These are phyloP conservation scores for Lodderomyces metapsilosis DNA, from an alignment of 1,139 yeast species.

Conservation along the genomic window DNA sequence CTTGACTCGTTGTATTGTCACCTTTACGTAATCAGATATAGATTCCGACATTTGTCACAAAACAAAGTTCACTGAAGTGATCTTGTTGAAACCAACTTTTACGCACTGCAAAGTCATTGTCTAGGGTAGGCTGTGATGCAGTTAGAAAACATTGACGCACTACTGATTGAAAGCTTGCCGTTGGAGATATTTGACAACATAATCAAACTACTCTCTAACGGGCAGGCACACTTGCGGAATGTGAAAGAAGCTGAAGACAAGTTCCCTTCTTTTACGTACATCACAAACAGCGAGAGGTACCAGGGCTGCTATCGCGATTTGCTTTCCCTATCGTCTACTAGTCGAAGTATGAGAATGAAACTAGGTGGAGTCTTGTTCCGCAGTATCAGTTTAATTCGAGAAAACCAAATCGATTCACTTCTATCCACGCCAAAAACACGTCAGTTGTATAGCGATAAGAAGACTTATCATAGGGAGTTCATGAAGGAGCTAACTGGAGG, in stretches of 20 bases:
- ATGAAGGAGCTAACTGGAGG: conserved; percentile 21
- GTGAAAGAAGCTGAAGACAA: neutral
- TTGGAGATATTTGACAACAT: conserved; percentile 19
- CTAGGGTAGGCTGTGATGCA: neutral
- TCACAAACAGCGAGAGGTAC: conserved; percentile 15
- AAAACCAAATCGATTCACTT: conserved; percentile 30
- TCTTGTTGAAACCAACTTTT: no score
- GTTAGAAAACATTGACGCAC: neutral
- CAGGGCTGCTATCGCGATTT: conserved; percentile 16
- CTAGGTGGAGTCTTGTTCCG: conserved; percentile 23
- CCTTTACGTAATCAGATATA: no score
- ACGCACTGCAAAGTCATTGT: neutral
- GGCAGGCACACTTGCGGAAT: neutral
- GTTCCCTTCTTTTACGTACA: conserved; percentile 14
- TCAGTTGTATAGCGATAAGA: conserved; percentile 23
- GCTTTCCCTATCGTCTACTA: conserved; percentile 26
- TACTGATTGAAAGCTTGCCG: conserved; percentile 17
- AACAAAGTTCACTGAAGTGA: no score
- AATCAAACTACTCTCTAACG: conserved; percentile 16
- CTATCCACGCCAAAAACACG: conserved; percentile 22
- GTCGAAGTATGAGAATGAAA: conserved; percentile 21
- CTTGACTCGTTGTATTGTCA: neutral
- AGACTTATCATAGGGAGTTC: conserved; percentile 21
- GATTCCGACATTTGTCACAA: no score
- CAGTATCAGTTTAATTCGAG: conserved; percentile 25